Conservation (phyloP, 129 eudicot species). For the Chrysanthemum seticuspe region DNA sequence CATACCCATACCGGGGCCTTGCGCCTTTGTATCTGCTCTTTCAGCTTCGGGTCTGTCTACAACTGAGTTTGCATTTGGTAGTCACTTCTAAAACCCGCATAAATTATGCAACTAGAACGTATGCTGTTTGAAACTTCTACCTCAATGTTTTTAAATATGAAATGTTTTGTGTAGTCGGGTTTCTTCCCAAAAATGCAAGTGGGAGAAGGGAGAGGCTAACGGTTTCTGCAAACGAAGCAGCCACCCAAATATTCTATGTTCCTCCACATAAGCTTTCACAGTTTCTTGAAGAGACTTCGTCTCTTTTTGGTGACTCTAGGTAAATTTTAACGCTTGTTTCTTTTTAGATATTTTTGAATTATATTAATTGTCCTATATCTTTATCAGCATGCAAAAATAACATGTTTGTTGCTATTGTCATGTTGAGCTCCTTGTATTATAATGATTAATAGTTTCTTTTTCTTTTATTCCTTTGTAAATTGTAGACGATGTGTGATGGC, state of each 20-base stretch:
- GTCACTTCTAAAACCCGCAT: not conserved
- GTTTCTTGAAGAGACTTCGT: constrained; percentile 76
- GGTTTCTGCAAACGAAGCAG: constrained; percentile 59
- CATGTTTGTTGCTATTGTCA: not conserved
- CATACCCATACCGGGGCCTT: constrained; percentile 89
- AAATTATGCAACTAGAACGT: not conserved
- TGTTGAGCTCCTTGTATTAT: not conserved
- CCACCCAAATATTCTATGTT: constrained; percentile 87
- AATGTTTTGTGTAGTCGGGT: constrained; percentile 63
- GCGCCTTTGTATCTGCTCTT: constrained; percentile 86
- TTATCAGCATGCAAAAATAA: not conserved
- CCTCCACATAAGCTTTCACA: constrained; percentile 89
- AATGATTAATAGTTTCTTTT: not conserved
- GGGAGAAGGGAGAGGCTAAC: constrained; percentile 72
- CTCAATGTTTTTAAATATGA: not conserved
- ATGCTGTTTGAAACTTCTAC: constrained; percentile 7
- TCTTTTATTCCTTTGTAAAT: not conserved
- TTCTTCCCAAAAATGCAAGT: constrained; percentile 81
- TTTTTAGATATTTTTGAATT: not conserved
- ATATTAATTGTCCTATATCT: not conserved
- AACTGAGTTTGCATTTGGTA: constrained; percentile 89
- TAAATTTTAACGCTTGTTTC: constrained; percentile 9
- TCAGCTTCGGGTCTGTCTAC: constrained; percentile 91
- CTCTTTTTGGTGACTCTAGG: constrained; percentile 74
- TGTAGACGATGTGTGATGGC: constrained; percentile 94